Conservation (phyloP, 1,284 basidiomycete species). For the Spongispora temasekensis region DNA sequence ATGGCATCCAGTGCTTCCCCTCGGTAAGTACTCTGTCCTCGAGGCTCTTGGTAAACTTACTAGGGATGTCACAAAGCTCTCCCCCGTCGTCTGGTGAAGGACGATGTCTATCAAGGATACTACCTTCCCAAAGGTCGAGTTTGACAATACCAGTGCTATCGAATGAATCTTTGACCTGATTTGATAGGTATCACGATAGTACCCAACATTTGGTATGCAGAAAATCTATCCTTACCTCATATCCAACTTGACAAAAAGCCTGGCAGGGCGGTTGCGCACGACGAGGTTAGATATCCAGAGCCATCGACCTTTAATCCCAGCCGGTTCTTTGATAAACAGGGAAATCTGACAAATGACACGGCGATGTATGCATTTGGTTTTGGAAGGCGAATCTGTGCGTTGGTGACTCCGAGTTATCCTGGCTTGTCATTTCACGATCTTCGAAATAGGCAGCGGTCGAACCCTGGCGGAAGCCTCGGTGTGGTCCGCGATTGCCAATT, state of each 20-base stretch:
- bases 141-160: no score
- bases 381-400: slow-evolving; percentile 9
- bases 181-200: slow-evolving; percentile 6
- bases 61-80: slow-evolving; percentile 7
- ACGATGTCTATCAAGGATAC: slow-evolving; percentile 13
- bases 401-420: no score
- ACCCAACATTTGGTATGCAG: slow-evolving; percentile 13
- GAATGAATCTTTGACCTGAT: no score
- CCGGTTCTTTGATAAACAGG: slow-evolving; percentile 11
- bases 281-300: slow-evolving; percentile 13
- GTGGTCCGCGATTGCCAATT: slow-evolving; percentile 6
- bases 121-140: slow-evolving; percentile 10
- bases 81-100: slow-evolving; percentile 8
- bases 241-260: not conserved
- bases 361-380: slow-evolving; percentile 12
- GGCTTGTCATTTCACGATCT: not conserved
- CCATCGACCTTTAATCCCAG: slow-evolving; percentile 10
- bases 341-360: slow-evolving; percentile 12
- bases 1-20: slow-evolving; percentile 17
- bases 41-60: no score
- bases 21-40: slow-evolving; percentile 4
- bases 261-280: slow-evolving; percentile 18
- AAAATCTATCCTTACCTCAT: not conserved
- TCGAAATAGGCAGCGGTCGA: slow-evolving; percentile 10
- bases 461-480: slow-evolving; percentile 6